Base-by-base conservation (phyloP, 2,329 filamentous ascomycete genomes). In the Fusarium chuoi region DNA sequence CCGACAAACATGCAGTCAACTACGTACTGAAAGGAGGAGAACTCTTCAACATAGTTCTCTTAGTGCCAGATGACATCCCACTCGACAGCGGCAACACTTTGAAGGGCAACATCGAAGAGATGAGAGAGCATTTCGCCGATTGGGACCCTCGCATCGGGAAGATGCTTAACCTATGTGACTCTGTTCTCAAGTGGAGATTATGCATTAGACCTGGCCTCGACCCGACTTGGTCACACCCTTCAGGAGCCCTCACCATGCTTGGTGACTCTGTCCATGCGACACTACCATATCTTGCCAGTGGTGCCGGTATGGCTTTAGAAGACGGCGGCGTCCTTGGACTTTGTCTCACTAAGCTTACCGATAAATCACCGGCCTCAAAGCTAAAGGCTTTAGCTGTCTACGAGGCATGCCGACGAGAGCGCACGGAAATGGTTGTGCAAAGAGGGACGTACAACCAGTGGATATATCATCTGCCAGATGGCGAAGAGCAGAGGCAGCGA, bases 381-480 rank as follows among this genome's bases (percentile, higher is more conserved):
- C 30, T 56, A 0, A 56, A 56, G 3, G 58, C 48, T 5, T 24
- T 61, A 0, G 36, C 36, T 8, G 22, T 39, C 3, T 62, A 62
- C 20, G 60, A 62, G 18, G 14, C 51, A 12, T 62, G 51, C 4
- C 33, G 60, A n/a, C 10, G 52, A 46, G 51, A 45, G 6, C 60
- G 91, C 8, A 92, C 90, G 0, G 87, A 90, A 51, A 87, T 84
- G 70, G 86, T 92, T 0, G 90, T 92, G 0, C 81, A 87, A 17
- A 81, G 89, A 5, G 90, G 90, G 0, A 91, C 89, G n/a, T 78
- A 85, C 18, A 89, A 92, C 70, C 90, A 91, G 74, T 86, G 87
- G 75, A 82, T 92, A 3, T 91, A 91, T 60, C 90, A 92, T 70
- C 80, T 92, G 5, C 85, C 87, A 10, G 89, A 92, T 69, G 90